A percentile compares a stretch with the other conserved stretches of the same genome.
phyloP scores from a whole-genome alignment of 192 early-diverging fungal species.

The Coemansia sp. region DNA sequence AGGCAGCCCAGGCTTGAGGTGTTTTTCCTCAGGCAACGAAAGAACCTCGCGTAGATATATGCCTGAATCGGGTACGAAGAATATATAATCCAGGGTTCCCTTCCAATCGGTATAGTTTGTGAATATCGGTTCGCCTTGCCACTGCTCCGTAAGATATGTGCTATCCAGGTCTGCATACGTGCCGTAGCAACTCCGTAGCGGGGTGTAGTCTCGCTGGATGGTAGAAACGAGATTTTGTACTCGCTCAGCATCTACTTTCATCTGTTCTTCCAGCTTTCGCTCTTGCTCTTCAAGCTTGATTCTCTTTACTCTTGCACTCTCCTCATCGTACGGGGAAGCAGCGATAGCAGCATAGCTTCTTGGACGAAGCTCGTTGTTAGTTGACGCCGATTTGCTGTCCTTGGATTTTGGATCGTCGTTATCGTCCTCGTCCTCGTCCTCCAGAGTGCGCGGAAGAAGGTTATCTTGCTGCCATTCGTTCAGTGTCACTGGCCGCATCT shows the following conservation, averaged over 20 bases:
- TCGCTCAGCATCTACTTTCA: conserved; percentile 26
- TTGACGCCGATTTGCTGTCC: not conserved
- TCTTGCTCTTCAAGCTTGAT: conserved; percentile 35
- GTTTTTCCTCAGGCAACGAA: conserved; percentile 32
- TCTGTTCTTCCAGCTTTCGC: conserved; percentile 18
- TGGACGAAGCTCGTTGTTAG: not conserved
- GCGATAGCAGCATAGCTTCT: conserved; percentile 37
- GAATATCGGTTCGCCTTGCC: conserved; percentile 53
- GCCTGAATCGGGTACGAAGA: conserved; percentile 17
- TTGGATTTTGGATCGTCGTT: conserved; percentile 4
- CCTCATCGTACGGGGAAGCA: conserved; percentile 11
- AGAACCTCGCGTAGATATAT: conserved; percentile 27
- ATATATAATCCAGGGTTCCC: conserved; percentile 55
- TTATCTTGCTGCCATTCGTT: conserved; percentile 53
- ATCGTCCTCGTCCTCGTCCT: not conserved
- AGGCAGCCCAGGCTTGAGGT: conserved; percentile 48
- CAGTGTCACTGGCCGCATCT: conserved; percentile 48
- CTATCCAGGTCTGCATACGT: conserved; percentile 46
- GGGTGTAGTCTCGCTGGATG: conserved; percentile 22
- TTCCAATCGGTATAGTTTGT: conserved; percentile 55
- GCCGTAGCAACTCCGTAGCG: conserved; percentile 40
- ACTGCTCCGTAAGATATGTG: conserved; percentile 42
- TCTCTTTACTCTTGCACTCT: conserved; percentile 11
- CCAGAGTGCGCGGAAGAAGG: conserved; percentile 28
- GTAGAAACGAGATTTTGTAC: conserved; percentile 21